A percentile compares a stretch with the other conserved stretches of the same genome.
phyloP scores from a whole-genome alignment of 2,329 filamentous ascomycete species.

The Corinectria fuckeliana region DNA sequence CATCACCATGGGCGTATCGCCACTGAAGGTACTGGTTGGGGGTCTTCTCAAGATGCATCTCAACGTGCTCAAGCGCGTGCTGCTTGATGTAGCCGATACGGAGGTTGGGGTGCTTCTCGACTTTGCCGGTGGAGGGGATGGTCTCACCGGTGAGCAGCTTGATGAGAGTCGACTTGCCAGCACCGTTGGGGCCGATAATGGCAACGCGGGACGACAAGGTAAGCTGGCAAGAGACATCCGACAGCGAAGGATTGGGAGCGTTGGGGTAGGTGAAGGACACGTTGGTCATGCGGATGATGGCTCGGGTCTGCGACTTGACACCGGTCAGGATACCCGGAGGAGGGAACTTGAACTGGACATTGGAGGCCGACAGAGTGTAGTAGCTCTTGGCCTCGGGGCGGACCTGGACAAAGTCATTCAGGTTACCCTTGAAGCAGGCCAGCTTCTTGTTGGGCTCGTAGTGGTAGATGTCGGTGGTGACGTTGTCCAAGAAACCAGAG shows the following conservation, averaged over 20 bases:
- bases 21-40: constrained; percentile 99
- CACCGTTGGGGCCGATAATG: constrained; percentile 97
- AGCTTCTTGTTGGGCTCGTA: constrained; percentile 97
- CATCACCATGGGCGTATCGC: constrained; percentile 96
- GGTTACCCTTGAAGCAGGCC: constrained; percentile 81
- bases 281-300: constrained; percentile 94
- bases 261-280: constrained; percentile 95
- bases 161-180: constrained; percentile 97
- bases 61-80: constrained; percentile 97
- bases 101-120: constrained; percentile 98
- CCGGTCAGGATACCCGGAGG: constrained; percentile 91
- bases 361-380: constrained; percentile 89
- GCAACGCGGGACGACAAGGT: constrained; percentile 90
- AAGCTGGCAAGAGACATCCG: constrained; percentile 86
- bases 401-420: constrained; percentile 82
- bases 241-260: constrained; percentile 83
- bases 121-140: constrained; percentile 81
- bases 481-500: constrained; percentile 94
- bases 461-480: constrained; percentile 99
- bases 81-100: constrained; percentile 99
- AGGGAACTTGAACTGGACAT: constrained; percentile 97
- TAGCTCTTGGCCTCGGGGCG: constrained; percentile 97
- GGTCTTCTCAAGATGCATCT: constrained; percentile 99
- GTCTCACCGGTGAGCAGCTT: constrained; percentile 95
- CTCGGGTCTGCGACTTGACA: constrained; percentile 92